A percentile compares a stretch with the other conserved stretches of the same genome.
These are phyloP conservation scores for Malassezia arunalokei DNA, from an alignment of 1,284 basidiomycete species.

Conservation along the genomic window DNA sequence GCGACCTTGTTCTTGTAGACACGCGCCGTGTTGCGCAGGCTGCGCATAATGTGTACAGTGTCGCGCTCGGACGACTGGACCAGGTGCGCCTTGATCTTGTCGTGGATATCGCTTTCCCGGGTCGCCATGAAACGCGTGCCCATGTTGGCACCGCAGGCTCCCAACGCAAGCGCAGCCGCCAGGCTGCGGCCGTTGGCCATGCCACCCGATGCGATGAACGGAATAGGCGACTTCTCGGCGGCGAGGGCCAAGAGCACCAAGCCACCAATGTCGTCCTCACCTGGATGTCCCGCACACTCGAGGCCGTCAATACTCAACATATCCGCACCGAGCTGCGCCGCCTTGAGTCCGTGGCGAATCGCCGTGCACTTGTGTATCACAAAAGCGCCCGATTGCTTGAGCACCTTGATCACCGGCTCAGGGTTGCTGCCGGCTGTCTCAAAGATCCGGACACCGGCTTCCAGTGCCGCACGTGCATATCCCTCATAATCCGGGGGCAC, in stretches of 20 bases:
- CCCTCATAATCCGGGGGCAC: constrained; percentile 80
- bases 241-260: constrained; percentile 81
- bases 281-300: constrained; percentile 77
- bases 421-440: constrained; percentile 89
- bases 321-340: constrained; percentile 67
- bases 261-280: constrained; percentile 85
- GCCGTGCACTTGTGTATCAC: constrained; percentile 87
- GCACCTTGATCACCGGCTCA: constrained; percentile 64
- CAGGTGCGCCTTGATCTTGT: constrained; percentile 79
- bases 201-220: constrained; percentile 77
- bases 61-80: constrained; percentile 69
- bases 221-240: constrained; percentile 67
- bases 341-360: constrained; percentile 53
- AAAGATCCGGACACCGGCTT: constrained; percentile 75
- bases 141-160: constrained; percentile 74
- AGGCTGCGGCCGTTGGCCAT: constrained; percentile 57
- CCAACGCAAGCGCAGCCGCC: constrained; percentile 67
- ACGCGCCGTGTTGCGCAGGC: constrained; percentile 67
- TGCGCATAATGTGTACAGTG: constrained; percentile 71
- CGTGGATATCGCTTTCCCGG: constrained; percentile 63
- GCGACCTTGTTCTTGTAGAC: constrained; percentile 76
- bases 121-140: constrained; percentile 74
- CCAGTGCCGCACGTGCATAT: constrained; percentile 67
- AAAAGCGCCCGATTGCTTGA: constrained; percentile 62
- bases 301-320: constrained; percentile 51